Percentiles rank a stretch among this genome's conserved stretches.
These are phyloP conservation scores for Graphilbum ipis-grandicollis DNA, from an alignment of 2,329 filamentous ascomycete species.

Conservation along the genomic window DNA sequence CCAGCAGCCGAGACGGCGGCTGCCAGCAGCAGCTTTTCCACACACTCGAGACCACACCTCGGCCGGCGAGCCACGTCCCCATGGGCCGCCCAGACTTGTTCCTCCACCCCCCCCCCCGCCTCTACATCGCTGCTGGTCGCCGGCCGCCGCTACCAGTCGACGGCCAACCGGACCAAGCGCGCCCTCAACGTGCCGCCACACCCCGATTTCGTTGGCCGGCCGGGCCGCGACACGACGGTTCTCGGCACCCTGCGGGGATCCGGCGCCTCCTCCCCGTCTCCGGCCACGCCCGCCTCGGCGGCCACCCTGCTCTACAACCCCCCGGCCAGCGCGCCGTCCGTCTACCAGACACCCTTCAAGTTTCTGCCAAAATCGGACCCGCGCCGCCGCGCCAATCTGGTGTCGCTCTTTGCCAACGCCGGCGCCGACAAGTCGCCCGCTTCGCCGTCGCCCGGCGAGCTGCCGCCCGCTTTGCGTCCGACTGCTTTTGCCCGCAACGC, in stretches of 20 bases:
- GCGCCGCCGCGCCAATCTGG: slow-evolving; percentile 30
- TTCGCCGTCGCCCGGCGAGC: slow-evolving; percentile 16
- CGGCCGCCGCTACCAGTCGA: slow-evolving; percentile 26
- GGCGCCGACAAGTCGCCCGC: slow-evolving; percentile 7
- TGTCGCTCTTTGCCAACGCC: slow-evolving; percentile 19
- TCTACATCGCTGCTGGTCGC: background rate
- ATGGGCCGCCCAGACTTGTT: background rate
- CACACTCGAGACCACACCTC: too few relatives aligned
- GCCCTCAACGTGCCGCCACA: slow-evolving; percentile 43
- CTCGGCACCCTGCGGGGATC: slow-evolving; percentile 4
- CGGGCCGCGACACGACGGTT: background rate
- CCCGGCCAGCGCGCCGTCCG: slow-evolving; percentile 28
- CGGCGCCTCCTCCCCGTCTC: slow-evolving; percentile 14
- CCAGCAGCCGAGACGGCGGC: background rate
- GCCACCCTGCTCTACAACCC: slow-evolving; percentile 31
- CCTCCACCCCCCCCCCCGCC: background rate
- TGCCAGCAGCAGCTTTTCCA: too few relatives aligned
- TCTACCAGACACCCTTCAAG: slow-evolving; percentile 47
- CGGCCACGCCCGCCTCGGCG: slow-evolving; percentile 13
- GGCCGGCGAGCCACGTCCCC: background rate
- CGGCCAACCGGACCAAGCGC: slow-evolving; percentile 35
- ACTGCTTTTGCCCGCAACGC: background rate
- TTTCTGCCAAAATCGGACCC: slow-evolving; percentile 43
- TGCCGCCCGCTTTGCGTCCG: slow-evolving; percentile 6
- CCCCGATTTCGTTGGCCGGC: slow-evolving; percentile 32